A percentile compares a stretch with the other conserved stretches of the same genome.
Evolutionary conservation across 192 early-diverging fungal genomes (phyloP).

Genomic region (Coemansia sp.): DNA sequence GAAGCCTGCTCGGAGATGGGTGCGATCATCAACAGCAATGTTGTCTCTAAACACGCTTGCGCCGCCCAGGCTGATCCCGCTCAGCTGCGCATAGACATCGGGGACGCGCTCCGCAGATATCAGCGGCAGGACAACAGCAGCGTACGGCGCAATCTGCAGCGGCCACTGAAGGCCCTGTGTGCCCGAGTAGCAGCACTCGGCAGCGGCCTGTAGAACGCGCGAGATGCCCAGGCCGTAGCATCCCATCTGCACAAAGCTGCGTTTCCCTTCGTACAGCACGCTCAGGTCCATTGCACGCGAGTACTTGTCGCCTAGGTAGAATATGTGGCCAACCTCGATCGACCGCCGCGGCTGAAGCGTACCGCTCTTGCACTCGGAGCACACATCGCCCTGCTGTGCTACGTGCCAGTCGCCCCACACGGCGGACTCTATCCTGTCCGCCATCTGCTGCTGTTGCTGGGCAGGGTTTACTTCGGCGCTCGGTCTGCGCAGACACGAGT

Average conservation of each 20-base stretch:
- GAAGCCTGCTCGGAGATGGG: constrained; percentile 65
- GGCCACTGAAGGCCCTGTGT: constrained; percentile 75
- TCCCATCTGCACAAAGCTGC: constrained; percentile 75
- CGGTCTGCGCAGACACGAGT: background rate
- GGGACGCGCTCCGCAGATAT: constrained; percentile 7
- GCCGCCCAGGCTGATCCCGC: background rate
- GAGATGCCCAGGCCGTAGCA: constrained; percentile 90
- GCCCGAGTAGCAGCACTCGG: constrained; percentile 65
- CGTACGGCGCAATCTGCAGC: constrained; percentile 72
- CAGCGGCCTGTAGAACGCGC: constrained; percentile 78
- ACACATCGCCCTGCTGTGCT: constrained; percentile 31
- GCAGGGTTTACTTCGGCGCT: too few species aligned
- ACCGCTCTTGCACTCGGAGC: constrained; percentile 19
- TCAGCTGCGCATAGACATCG: constrained; percentile 17
- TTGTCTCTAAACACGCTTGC: constrained; percentile 40
- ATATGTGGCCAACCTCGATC: constrained; percentile 89
- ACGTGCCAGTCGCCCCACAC: constrained; percentile 40
- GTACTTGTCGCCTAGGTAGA: constrained; percentile 87
- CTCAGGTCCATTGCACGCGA: constrained; percentile 68
- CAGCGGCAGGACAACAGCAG: constrained; percentile 64
- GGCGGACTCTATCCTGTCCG: background rate
- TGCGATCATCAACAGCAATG: constrained; percentile 72
- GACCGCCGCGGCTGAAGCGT: constrained; percentile 38
- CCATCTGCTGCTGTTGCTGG: too few species aligned
- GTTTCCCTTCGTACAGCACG: constrained; percentile 40